Evolutionary conservation across 352 stramenopile species (phyloP).

Genomic region (Pythium vanterpoolii): DNA sequence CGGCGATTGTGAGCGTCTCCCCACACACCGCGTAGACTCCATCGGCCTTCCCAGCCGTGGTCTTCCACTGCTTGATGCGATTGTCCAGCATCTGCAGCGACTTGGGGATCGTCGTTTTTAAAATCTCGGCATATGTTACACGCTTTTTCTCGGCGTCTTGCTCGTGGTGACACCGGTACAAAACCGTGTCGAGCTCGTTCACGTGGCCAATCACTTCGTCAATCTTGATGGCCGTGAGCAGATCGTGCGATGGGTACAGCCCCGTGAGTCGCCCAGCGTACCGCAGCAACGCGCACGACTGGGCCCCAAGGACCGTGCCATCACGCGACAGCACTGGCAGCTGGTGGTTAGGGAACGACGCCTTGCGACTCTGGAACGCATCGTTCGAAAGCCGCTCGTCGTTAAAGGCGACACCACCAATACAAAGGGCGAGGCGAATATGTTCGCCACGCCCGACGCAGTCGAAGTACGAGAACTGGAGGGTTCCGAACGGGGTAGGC

Average conservation of each 20-base stretch:
- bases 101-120: constrained; percentile 33
- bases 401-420: constrained; percentile 29
- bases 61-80: constrained; percentile 30
- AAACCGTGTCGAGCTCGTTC: constrained; percentile 23
- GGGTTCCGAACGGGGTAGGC: neutral
- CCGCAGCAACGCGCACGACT: constrained; percentile 33
- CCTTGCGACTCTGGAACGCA: constrained; percentile 27
- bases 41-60: neutral
- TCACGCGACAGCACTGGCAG: constrained; percentile 29
- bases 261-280: constrained; percentile 28
- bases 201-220: constrained; percentile 49
- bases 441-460: constrained; percentile 22
- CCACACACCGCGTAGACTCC: constrained; percentile 25
- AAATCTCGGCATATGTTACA: constrained; percentile 27
- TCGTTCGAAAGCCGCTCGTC: constrained; percentile 30
- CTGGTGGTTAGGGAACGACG: constrained; percentile 24
- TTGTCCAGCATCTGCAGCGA: constrained; percentile 38
- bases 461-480: constrained; percentile 36
- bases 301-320: constrained; percentile 11
- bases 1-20: constrained; percentile 38
- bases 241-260: constrained; percentile 16
- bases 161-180: constrained; percentile 25
- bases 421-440: constrained; percentile 25
- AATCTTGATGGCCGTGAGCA: constrained; percentile 1
- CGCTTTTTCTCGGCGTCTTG: constrained; percentile 29